A percentile compares a stretch with the other conserved stretches of the same genome.
Evolutionary conservation across 345 rosid species (phyloP).

Genomic region (Populus nigra): DNA sequence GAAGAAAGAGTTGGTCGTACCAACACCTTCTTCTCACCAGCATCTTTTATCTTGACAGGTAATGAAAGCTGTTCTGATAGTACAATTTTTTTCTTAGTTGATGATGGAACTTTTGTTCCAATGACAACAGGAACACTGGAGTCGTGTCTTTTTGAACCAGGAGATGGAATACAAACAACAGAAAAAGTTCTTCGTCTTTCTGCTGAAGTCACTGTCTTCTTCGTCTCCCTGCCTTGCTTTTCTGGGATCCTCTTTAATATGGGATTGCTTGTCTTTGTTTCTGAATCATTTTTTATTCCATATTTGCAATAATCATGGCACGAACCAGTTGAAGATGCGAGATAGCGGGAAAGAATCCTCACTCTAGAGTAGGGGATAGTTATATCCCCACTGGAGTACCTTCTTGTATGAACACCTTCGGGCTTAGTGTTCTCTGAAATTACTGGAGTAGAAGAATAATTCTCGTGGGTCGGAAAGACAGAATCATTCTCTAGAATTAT

Average conservation of each 20-base stretch:
- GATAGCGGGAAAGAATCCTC: conserved; percentile 30
- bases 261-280: conserved; percentile 11
- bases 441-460: not conserved
- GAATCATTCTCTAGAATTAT: conserved; percentile 6
- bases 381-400: conserved; percentile 47
- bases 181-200: conserved; percentile 24
- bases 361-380: conserved; percentile 24
- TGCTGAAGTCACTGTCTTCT: conserved; percentile 15
- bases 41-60: conserved; percentile 8
- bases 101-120: conserved; percentile 23
- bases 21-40: conserved; percentile 19
- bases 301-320: conserved; percentile 30
- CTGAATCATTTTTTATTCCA: conserved; percentile 8
- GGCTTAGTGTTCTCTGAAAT: conserved; percentile 18
- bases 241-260: conserved; percentile 15
- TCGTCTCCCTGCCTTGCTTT: conserved; percentile 9
- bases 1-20: conserved; percentile 3
- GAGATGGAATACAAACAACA: conserved; percentile 9
- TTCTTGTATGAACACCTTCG: conserved; percentile 30
- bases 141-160: conserved; percentile 14
- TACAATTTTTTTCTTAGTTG: conserved; percentile 15
- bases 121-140: conserved; percentile 9
- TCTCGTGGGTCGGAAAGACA: not conserved
- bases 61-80: conserved; percentile 14
- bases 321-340: conserved; percentile 22